phyloP scores from a whole-genome alignment of 108 stramenopile genomes.

The Fistulifera pelliculosa region DNA sequence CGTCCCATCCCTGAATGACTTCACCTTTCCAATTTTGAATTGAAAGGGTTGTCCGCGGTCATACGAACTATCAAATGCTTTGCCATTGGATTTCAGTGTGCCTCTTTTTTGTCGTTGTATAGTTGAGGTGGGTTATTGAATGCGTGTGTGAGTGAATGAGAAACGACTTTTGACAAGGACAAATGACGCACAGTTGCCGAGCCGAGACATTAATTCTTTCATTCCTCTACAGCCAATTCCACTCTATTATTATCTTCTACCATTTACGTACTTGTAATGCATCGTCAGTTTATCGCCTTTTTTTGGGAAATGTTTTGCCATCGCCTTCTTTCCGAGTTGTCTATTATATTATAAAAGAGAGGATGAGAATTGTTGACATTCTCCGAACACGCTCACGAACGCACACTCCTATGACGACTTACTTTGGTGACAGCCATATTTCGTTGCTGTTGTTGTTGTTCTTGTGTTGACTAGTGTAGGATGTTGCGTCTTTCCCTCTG shows the following conservation, averaged over 20 bases:
- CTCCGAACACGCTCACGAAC: too few relatives aligned
- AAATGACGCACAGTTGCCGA: background rate
- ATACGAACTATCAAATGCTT: constrained; percentile 64
- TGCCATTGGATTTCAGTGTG: constrained; percentile 55
- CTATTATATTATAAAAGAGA: background rate
- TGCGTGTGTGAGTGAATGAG: background rate
- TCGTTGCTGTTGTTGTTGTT: too few relatives aligned
- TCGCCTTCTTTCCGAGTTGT: background rate
- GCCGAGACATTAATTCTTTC: too few relatives aligned
- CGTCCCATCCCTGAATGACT: constrained; percentile 74
- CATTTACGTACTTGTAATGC: constrained; percentile 64
- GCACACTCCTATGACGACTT: too few relatives aligned
- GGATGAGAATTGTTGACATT: too few relatives aligned
- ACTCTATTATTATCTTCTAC: too few relatives aligned
- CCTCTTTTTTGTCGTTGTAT: constrained; percentile 17
- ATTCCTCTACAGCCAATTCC: too few relatives aligned
- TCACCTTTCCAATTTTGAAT: constrained; percentile 49
- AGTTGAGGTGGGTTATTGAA: background rate
- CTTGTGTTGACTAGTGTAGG: too few relatives aligned
- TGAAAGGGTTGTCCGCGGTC: constrained; percentile 65
- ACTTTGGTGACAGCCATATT: too few relatives aligned
- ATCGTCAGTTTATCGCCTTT: constrained; percentile 60
- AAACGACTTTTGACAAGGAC: background rate
- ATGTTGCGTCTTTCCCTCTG: too few relatives aligned
- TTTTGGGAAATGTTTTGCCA: constrained; percentile 5